Evolutionary conservation across 2,329 filamentous ascomycete genomes (phyloP).

Genomic region (Fusarium pilosicola): DNA sequence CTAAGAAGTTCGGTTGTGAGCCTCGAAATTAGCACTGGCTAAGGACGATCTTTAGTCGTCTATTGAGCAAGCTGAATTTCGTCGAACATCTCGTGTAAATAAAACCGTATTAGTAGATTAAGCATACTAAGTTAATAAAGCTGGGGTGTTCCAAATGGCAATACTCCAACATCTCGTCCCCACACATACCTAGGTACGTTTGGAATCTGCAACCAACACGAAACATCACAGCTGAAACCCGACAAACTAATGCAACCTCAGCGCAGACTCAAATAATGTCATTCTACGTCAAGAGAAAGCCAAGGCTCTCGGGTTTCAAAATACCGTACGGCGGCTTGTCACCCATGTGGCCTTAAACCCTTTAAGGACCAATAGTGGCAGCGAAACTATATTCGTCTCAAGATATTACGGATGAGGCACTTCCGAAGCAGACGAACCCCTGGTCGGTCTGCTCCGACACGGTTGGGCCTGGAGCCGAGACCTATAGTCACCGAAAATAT

Average conservation of each 20-base stretch:
- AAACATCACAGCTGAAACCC: conserved; percentile 21
- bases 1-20: not conserved
- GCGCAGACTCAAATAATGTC: not conserved
- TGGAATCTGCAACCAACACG: conserved; percentile 30
- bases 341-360: not conserved
- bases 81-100: not conserved
- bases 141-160: conserved; percentile 1
- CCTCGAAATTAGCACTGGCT: not conserved
- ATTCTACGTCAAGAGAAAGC: not conserved
- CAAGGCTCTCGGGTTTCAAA: conserved; percentile 13
- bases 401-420: conserved; percentile 35
- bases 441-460: conserved; percentile 13
- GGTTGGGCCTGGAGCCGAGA: conserved; percentile 25
- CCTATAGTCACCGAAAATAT: conserved; percentile 10
- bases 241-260: not conserved
- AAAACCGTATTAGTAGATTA: not conserved
- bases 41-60: not conserved
- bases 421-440: conserved; percentile 31
- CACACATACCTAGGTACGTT: not conserved
- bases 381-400: conserved; percentile 40
- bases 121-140: not conserved
- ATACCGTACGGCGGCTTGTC: not conserved
- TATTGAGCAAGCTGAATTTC: not conserved
- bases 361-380: conserved; percentile 2
- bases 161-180: not conserved